Evolutionary conservation across 257 asterid genomes (phyloP).

Genomic region (Coffea eugenioides): DNA sequence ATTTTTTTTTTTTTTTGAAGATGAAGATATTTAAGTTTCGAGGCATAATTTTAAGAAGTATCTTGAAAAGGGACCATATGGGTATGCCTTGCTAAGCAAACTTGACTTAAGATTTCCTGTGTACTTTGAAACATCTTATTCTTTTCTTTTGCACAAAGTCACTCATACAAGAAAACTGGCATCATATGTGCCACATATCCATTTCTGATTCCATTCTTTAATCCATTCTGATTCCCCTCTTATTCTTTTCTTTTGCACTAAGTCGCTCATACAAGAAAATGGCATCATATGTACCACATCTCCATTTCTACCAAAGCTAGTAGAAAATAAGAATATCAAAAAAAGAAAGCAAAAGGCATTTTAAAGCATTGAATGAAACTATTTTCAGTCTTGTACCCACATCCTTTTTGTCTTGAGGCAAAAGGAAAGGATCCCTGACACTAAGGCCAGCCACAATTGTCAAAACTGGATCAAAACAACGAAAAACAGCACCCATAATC

Average conservation of each 20-base stretch:
- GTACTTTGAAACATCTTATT: not conserved
- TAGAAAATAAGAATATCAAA: not conserved
- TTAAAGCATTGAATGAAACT: not conserved
- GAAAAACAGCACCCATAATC: constrained; percentile 83
- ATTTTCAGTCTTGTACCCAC: constrained; percentile 45
- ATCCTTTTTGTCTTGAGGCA: constrained; percentile 96
- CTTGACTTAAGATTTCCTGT: not conserved
- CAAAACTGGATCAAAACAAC: constrained; percentile 91
- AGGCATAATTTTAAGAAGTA: not conserved
- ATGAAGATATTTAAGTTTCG: not conserved
- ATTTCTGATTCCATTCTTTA: too few species aligned
- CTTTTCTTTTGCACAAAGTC: not conserved
- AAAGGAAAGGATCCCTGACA: constrained; percentile 92
- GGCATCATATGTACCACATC: not conserved
- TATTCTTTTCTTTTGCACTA: not conserved
- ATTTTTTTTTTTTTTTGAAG: not conserved
- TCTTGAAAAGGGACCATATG: not conserved
- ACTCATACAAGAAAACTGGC: too few species aligned
- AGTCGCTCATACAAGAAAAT: not conserved
- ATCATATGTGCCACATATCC: too few species aligned
- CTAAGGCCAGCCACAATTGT: constrained; percentile 97
- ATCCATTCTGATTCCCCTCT: too few species aligned
- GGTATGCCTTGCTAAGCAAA: not conserved
- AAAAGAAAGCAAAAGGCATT: not conserved
- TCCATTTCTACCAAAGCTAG: not conserved